Evolutionary conservation across 148 eudicot species (phyloP).

Genomic region (Amaranthus hypochondriacus): DNA sequence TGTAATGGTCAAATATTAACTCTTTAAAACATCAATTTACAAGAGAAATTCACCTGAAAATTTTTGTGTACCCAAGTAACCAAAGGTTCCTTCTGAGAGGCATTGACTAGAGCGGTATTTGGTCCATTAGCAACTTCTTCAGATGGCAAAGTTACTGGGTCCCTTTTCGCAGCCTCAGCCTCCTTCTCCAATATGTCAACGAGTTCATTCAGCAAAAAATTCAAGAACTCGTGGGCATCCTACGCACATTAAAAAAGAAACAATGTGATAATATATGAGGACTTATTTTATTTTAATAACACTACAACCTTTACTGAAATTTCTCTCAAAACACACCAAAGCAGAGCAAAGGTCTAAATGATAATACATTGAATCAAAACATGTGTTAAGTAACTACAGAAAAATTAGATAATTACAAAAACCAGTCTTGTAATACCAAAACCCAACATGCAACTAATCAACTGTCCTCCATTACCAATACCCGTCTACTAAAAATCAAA

Average conservation of each 20-base stretch:
- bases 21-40: not conserved
- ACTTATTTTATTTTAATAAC: not conserved
- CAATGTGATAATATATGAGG: not conserved
- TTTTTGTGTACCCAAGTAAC: conserved; percentile 84
- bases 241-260: conserved; percentile 20
- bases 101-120: conserved; percentile 30
- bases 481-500: conserved; percentile 1
- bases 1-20: not conserved
- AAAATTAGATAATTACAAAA: not conserved
- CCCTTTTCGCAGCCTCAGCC: conserved; percentile 42
- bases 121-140: conserved; percentile 55
- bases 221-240: conserved; percentile 96
- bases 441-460: not conserved
- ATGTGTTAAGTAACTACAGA: too few relatives aligned
- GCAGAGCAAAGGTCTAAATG: conserved; percentile 1
- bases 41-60: conserved; percentile 51
- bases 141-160: conserved; percentile 38
- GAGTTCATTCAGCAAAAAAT: conserved; percentile 80
- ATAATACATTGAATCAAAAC: not conserved
- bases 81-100: conserved; percentile 52
- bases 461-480: not conserved
- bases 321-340: not conserved
- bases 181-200: conserved; percentile 93
- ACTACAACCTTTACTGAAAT: not conserved
- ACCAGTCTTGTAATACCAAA: not conserved